These are phyloP conservation scores for Drosera spatulata DNA, from an alignment of 179 eudicot species.

Conservation along the genomic window DNA sequence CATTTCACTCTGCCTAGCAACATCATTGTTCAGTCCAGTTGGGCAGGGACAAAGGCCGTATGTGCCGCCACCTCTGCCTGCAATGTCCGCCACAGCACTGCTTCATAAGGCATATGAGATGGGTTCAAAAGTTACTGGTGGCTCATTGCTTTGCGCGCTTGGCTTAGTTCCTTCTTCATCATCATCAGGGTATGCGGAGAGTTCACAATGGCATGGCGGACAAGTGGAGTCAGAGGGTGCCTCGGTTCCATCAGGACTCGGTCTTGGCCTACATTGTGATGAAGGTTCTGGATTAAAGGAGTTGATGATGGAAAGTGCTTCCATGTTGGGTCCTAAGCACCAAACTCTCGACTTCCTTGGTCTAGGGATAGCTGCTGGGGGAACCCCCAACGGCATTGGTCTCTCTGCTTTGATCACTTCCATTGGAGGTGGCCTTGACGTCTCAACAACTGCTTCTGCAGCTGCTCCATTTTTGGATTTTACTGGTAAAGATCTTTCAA, in stretches of 20 bases:
- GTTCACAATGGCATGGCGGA: constrained; percentile 28
- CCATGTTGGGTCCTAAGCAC: constrained; percentile 72
- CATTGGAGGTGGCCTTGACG: constrained; percentile 56
- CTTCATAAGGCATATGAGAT: constrained; percentile 93
- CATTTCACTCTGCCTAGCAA: constrained; percentile 63
- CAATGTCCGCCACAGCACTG: constrained; percentile 90
- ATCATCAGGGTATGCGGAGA: constrained; percentile 31
- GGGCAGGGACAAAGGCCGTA: constrained; percentile 57
- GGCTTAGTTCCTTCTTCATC: constrained; percentile 54
- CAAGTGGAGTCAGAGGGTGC: constrained; percentile 41
- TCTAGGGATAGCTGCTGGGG: constrained; percentile 73
- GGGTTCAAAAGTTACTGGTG: constrained; percentile 57
- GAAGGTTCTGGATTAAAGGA: constrained; percentile 73
- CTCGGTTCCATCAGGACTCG: constrained; percentile 38
- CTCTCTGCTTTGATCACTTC: constrained; percentile 68
- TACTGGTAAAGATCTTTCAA: constrained; percentile 21
- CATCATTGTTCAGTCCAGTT: constrained; percentile 57
- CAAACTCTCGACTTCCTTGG: constrained; percentile 91
- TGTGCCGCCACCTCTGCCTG: constrained; percentile 50
- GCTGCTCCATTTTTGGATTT: constrained; percentile 16
- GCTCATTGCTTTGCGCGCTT: constrained; percentile 65
- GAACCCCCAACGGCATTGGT: constrained; percentile 33
- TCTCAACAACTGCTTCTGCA: constrained; percentile 20
- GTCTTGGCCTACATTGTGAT: constrained; percentile 53
- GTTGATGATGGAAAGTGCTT: constrained; percentile 76